Evolutionary conservation across 2,329 filamentous ascomycete species (phyloP).

Genomic region (Aspergillus jensenii): DNA sequence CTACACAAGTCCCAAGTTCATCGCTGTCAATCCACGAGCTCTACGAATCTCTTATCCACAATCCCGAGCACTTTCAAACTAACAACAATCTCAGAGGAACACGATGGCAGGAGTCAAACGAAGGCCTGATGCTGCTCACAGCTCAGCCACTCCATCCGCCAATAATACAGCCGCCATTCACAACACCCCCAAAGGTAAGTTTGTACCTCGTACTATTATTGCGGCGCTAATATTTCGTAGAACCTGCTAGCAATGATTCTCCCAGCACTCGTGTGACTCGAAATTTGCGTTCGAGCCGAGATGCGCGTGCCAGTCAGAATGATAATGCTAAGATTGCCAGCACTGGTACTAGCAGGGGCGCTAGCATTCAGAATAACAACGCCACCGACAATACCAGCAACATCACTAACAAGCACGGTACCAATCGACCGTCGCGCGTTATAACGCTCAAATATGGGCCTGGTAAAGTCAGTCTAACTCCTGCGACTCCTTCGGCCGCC

Average conservation of each 20-base stretch:
- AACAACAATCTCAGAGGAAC: slow-evolving; percentile 20
- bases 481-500: slow-evolving; percentile 5
- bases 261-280: slow-evolving; percentile 23
- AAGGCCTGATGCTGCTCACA: slow-evolving; percentile 29
- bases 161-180: slow-evolving; percentile 19
- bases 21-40: background rate
- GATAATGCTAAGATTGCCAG: slow-evolving; percentile 14
- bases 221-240: slow-evolving; percentile 16
- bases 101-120: slow-evolving; percentile 40
- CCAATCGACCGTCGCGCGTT: slow-evolving; percentile 22
- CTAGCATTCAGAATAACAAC: slow-evolving; percentile 13
- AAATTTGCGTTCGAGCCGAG: slow-evolving; percentile 24
- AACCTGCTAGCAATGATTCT: slow-evolving; percentile 16
- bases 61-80: background rate
- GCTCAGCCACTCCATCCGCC: slow-evolving; percentile 16
- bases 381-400: slow-evolving; percentile 1
- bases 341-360: slow-evolving; percentile 2
- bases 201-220: background rate
- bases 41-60: background rate
- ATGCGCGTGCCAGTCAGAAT: slow-evolving; percentile 21
- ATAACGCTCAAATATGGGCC: slow-evolving; percentile 23
- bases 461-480: slow-evolving; percentile 13
- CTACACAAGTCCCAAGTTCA: background rate
- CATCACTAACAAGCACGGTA: slow-evolving; percentile 8
- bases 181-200: slow-evolving; percentile 25